Conservation (phyloP, 2,329 filamentous ascomycete genomes). For the Fusarium sp. region DNA sequence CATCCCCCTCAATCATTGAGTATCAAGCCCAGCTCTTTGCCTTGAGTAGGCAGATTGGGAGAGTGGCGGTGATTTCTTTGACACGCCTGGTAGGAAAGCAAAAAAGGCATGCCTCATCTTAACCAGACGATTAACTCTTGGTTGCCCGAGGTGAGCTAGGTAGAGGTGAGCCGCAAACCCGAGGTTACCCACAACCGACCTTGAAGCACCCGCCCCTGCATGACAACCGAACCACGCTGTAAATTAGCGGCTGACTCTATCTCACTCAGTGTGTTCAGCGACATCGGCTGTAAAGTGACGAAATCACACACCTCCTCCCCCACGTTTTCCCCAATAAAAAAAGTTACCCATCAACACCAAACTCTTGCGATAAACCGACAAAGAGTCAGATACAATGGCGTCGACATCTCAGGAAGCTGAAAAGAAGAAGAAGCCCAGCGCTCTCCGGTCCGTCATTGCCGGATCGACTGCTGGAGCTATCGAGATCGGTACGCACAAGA, state of each 20-base stretch:
- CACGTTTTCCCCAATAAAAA: constrained; percentile 24
- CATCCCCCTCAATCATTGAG: no score
- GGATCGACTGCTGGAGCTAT: constrained; percentile 94
- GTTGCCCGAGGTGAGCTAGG: background rate
- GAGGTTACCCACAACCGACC: background rate
- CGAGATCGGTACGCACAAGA: constrained; percentile 78
- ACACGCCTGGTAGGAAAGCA: no score
- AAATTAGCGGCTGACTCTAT: background rate
- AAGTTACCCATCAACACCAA: constrained; percentile 10
- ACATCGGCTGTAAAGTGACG: constrained; percentile 45
- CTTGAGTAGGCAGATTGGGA: no score
- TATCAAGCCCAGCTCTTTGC: no score
- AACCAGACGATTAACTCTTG: background rate
- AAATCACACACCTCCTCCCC: constrained; percentile 38
- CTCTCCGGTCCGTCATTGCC: constrained; percentile 89
- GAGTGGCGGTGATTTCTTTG: no score
- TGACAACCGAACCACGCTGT: background rate
- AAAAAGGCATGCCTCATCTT: no score
- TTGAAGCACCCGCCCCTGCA: background rate
- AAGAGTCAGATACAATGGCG: constrained; percentile 43
- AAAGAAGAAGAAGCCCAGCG: constrained; percentile 71
- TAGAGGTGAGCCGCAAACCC: constrained; percentile 16
- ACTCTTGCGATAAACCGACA: constrained; percentile 3
- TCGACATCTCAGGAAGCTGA: constrained; percentile 40
- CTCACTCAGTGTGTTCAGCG: constrained; percentile 23